Base-by-base conservation (phyloP, 306 rosid species). In the Abrus pulchellus region DNA sequence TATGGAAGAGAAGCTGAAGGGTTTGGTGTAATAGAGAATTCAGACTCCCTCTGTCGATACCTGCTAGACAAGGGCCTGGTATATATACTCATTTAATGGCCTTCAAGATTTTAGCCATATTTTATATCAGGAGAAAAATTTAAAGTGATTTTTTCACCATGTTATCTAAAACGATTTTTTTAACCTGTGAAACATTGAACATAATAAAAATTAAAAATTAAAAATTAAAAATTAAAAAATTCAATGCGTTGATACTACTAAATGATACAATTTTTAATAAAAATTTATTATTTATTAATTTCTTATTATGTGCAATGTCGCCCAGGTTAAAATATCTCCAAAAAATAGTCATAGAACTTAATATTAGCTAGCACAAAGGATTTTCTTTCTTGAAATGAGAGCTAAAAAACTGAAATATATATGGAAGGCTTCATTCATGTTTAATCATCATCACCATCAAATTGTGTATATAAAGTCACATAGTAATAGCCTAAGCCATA, bases 31-130 rank as follows among this genome's bases (percentile, higher is more conserved):
- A 87, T 96, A 64, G 87, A 90, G 72, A 72, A 89, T 77, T 96
- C 99, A 0, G 98, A 93, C 83, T 90, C 98, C 55, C 88, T 93
- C 10, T 96, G 98, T 76, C 80, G 93, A 45, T 96, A 93, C 67
- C 68, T 96, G n/a, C 88, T 96, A 50, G 99, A 93, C 68, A 74
- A 84, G 85, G 93, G 97, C 73, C 97, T 93, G 99, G 99, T 96
- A 90, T 70, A 76, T 94, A 89, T 56, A 74, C 47, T 72, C 59
- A 30, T 44, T 20, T 1, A 12, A 62, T 63, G 3, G 38, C 8
- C 3, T 41, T 65, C n/a, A 14, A 40, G 36, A 65, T 40, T 43
- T 9, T 27, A 43, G 9, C 11, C 0, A 29, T 29, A 7, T 74
- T 29, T 61, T 32, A 20, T 49, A 20, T 49, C 55, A 48, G 29